Base-by-base conservation (phyloP, 257 asterid species). In the Rauvolfia tetraphylla region DNA sequence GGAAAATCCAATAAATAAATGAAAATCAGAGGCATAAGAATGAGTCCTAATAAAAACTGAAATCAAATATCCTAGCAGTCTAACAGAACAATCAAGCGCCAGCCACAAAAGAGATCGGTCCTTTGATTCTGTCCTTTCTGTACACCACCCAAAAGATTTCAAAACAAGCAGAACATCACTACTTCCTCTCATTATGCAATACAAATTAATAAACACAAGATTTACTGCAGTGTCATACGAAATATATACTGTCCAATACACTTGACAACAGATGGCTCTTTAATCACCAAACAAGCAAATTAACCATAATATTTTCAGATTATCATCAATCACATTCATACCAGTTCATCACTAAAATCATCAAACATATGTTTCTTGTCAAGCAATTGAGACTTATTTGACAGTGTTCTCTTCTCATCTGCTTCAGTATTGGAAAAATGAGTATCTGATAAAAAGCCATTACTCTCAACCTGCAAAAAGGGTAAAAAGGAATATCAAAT, bases 321-420 rank as follows among this genome's bases (percentile, higher is more conserved):
- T 34, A 75, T 48, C 25, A 53, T 44, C 48, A 51, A 15, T 44
- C 41, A 34, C 6, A 46, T 62, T 27, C 17, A 31, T 85, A 91
- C 99, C 86, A 89, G 97, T 58, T 95, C 98, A 70, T 91, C 96
- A 61, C 83, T 89, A 81, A 85, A 84, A 80, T 89, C 96, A 73
- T 87, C 89, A 61, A 80, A 73, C 39, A 86, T 54, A 66, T 79
- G 83, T 83, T 81, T 81, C 76, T 84, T 87, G 82, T 87, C 91
- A 23, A 82, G 80, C 33, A 83, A 88, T 58, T 80, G 82, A 76
- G 83, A 84, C 78, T 82, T 85, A 82, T 84, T 85, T 69, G 67
- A 58, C 27, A 86, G 82, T 78, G 74, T 86, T 85, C 85, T 83
- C 72, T 51, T 76, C 73, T 78, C 81, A 78, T 79, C 68, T 49